Evolutionary conservation across 2,329 filamentous ascomycete species (phyloP).

Genomic region (Arthrobotrys sphaeroides): DNA sequence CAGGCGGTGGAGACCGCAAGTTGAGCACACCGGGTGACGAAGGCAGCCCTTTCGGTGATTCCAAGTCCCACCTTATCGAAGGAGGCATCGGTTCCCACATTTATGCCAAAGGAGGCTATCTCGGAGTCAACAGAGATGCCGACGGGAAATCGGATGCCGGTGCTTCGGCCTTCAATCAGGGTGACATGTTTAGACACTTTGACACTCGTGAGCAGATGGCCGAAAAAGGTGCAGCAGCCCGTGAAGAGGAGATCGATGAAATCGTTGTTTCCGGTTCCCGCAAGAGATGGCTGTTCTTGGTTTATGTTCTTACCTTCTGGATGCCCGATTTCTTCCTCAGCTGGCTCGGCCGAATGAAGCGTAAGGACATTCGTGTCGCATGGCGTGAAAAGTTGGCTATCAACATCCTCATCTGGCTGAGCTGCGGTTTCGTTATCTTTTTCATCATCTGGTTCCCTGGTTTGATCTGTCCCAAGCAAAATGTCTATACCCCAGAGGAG

Average conservation of each 20-base stretch:
- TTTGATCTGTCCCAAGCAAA: slow-evolving; percentile 88
- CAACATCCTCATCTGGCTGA: slow-evolving; percentile 95
- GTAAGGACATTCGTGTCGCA: slow-evolving; percentile 89
- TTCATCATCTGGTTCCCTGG: slow-evolving; percentile 88
- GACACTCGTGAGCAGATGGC: slow-evolving; percentile 94
- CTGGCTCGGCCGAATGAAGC: slow-evolving; percentile 81
- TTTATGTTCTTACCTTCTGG: slow-evolving; percentile 85
- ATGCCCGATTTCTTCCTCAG: slow-evolving; percentile 85
- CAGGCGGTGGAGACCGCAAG: slow-evolving; percentile 62
- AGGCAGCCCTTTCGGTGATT: slow-evolving; percentile 66
- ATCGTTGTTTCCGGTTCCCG: slow-evolving; percentile 78
- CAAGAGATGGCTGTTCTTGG: slow-evolving; percentile 88
- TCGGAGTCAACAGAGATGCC: slow-evolving; percentile 75
- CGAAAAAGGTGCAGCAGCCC: slow-evolving; percentile 90
- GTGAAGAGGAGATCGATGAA: slow-evolving; percentile 89
- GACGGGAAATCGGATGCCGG: slow-evolving; percentile 92
- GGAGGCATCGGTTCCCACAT: slow-evolving; percentile 65
- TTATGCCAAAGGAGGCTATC: slow-evolving; percentile 78
- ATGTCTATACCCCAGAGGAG: slow-evolving; percentile 84
- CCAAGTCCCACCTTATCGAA: slow-evolving; percentile 68
- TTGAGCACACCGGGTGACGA: slow-evolving; percentile 67
- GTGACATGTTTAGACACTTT: slow-evolving; percentile 98
- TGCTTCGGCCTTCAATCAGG: slow-evolving; percentile 85
- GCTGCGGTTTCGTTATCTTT: slow-evolving; percentile 80
- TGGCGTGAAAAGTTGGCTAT: slow-evolving; percentile 99